Base-by-base conservation (phyloP, 768 basidiomycete genomes). In the Chlorophyllum brunneum region DNA sequence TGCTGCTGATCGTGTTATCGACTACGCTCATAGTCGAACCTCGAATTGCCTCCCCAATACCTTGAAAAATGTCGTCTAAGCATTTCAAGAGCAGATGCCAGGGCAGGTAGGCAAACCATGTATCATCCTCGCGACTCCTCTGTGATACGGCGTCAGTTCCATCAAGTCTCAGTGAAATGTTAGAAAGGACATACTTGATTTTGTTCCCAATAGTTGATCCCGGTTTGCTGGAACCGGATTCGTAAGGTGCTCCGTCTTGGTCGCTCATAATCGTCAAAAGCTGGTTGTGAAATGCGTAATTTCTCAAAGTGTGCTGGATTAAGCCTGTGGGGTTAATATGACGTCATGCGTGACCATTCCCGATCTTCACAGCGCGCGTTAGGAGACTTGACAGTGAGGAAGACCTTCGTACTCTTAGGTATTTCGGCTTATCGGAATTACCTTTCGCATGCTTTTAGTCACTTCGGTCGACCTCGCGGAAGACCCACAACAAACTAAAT, bases 21-120 rank as follows among this genome's bases (percentile, higher is more conserved):
- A 76, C 54, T 2, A 70, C 68, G 9, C 71, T 70, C 40, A 78
- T 58, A 7, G 68, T 53, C 0, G 74, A 68, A 5, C 79, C 79
- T 22, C 76, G 70, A 4, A 79, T 51, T 37, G 64, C 70, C 31
- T 80, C 78, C 5, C 76, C 74, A 1, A 72, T 24, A 2, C 78
- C 78, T 75, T 53, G 13, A 36, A 9, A 33, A 16, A 22, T 30
- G 47, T 8, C 20, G 3, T 16, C 49, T 23, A 40, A 20, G 15
- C n/a, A n/a, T n/a, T n/a, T 29, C 20, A 42, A 36, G 16, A 49
- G 22, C 16, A 37, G 11, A 22, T 10, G 48, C 29, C 22, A 33
- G 20, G 9, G 45, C 23, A 27, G n/a, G 37, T 22, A 26, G 48
- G 11, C 60, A 8, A 54, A 59, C 75, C 73, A 24, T 76, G 74